Conservation (phyloP, 1,139 yeast genomes). For the Yamadazyma blattariae region DNA sequence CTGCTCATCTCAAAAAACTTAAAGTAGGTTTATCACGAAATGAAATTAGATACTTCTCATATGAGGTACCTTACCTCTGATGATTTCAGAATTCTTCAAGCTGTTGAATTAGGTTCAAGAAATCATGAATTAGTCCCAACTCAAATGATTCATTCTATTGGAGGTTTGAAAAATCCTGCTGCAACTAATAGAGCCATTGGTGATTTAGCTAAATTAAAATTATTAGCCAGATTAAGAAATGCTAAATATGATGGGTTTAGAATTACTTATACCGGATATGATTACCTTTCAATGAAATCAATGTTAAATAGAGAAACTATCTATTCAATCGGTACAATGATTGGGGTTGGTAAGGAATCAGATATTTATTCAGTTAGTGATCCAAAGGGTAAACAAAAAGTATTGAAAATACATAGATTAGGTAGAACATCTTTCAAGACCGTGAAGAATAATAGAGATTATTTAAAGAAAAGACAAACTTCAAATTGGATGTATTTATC, state of each 20-base stretch:
- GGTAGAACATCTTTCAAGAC: constrained; percentile 93
- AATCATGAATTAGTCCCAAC: constrained; percentile 97
- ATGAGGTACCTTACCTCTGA: constrained; percentile 91
- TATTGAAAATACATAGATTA: constrained; percentile 84
- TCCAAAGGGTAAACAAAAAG: constrained; percentile 59
- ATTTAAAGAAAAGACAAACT: constrained; percentile 64
- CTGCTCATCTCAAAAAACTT: constrained; percentile 4
- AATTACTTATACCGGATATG: constrained; percentile 85
- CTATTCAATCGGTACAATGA: constrained; percentile 79
- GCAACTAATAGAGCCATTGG: constrained; percentile 78
- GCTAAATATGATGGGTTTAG: constrained; percentile 92
- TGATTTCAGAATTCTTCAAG: constrained; percentile 86
- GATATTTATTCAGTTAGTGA: constrained; percentile 90
- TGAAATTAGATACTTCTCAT: constrained; percentile 91
- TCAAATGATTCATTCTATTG: constrained; percentile 70
- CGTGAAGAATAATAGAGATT: constrained; percentile 91
- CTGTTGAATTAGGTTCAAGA: constrained; percentile 86
- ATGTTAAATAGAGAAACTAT: constrained; percentile 72
- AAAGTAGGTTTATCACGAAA: constrained; percentile 19
- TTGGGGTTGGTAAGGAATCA: constrained; percentile 97
- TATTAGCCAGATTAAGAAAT: constrained; percentile 76
- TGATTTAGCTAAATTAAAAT: constrained; percentile 81
- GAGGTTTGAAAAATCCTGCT: constrained; percentile 73
- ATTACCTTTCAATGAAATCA: constrained; percentile 83
- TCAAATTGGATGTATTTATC: constrained; percentile 92